Evolutionary conservation across 2,329 filamentous ascomycete species (phyloP), one percentile per base, ranked within the genome.

Genomic region (Sarocladium oryzae): DNA sequence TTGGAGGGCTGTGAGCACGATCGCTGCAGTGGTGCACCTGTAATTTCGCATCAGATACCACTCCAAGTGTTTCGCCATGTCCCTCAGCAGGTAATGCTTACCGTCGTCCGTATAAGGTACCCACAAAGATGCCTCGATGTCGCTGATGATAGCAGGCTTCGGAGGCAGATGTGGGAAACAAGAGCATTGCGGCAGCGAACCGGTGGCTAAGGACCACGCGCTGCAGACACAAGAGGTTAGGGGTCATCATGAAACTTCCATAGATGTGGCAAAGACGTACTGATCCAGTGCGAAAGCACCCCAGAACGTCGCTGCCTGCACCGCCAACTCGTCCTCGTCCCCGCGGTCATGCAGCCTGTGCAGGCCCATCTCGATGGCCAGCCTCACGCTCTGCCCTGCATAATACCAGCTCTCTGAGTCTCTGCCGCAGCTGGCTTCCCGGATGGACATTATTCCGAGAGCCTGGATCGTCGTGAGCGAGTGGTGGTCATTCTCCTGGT

Each of bases 331-430:
- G 54, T 81, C 78, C 51, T 78, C 69, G 49, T 79, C 75, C 2
- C 66, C 68, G 26, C 73, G 70, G 36, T 72, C 71, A 41, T 68
- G 65, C 3, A 78, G 58, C 5, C 79, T 70, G 61, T 89, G 84
- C 41, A 89, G 64, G 1, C 84, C 84, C 73, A 88, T 82, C 62
- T 88, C 86, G 33, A 89, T 73, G 26, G 84, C 85, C 55, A 89
- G 76, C 3, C 84, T 78, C 53, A 89, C 81, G 59, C 84, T 88
- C 62, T 88, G 81, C 1, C 86, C 85, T 2, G 83, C 81, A 56
- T 86, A 85, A 53, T 81, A 85, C 74, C 85, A 88, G 49, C 85
- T 86, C 56, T 85, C 81, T 26, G 83, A 87, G 59, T 89, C 84
- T 30, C 85, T 75, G 1, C 85, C 85, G 56, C 81, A 84, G 60